Conservation (phyloP, 164 flowering plant species). For the Magnolia officinalis region DNA sequence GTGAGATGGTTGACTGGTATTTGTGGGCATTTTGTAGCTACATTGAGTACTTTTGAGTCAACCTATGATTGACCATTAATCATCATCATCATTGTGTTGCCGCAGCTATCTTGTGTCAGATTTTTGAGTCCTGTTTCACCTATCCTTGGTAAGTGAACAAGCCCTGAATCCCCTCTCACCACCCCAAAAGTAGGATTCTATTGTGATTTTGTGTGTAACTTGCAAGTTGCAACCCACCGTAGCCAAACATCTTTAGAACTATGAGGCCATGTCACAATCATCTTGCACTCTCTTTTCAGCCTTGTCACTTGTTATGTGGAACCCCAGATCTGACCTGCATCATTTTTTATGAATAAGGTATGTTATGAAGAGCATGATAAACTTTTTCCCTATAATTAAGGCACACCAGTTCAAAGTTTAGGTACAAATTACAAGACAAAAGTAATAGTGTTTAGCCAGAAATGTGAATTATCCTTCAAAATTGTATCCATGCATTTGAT, state of each 20-base stretch:
- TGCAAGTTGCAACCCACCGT: background rate
- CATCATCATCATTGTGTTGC: no score
- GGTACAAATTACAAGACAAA: no score
- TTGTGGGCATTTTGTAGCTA: no score
- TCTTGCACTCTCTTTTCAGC: background rate
- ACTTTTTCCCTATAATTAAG: no score
- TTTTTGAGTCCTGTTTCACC: background rate
- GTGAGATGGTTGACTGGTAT: background rate
- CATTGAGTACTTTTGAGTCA: background rate
- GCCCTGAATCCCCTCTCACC: background rate
- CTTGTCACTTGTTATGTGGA: no score
- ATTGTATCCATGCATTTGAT: no score
- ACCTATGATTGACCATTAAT: background rate
- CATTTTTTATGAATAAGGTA: no score
- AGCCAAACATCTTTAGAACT: background rate
- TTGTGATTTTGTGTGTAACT: background rate
- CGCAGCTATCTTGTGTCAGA: background rate
- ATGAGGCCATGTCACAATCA: background rate
- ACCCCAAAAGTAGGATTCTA: background rate
- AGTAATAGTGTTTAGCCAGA: no score
- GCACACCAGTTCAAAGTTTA: no score
- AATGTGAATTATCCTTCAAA: no score
- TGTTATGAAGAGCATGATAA: no score
- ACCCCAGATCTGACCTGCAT: no score
- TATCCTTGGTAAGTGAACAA: background rate